Base-by-base conservation (phyloP, 2,329 filamentous ascomycete species). In the Aspergillus quadrilineatus region DNA sequence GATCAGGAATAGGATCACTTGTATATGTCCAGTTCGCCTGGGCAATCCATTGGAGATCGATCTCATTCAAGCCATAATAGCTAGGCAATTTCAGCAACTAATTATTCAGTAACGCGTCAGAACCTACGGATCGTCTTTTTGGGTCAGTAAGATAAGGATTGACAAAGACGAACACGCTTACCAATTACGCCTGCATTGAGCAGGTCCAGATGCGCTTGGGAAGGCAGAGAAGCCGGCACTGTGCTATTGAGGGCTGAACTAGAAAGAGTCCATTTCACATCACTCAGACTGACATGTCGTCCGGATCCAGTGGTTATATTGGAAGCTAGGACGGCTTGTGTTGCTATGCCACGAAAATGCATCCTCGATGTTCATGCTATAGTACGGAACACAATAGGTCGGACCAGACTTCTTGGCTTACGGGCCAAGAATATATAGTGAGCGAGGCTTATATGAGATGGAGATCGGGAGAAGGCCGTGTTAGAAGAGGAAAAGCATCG, bases 1-100 rank as follows among this genome's bases (percentile, higher is more conserved):
- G 62, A 17, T 69, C 73, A 7, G 68, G 43, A 2, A 86, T 69
- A 0, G 72, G 71, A 6, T 69, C 71, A n/a, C 78, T 79, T 0
- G 77, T 80, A 63, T 86, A 87, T 0, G 82, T 87, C 84, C 85
- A 87, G 64, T 86, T 83, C 12, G 73, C 72, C 63, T 76, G 74
- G n/a, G 77, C 76, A 28, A 87, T 75, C 83, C 84, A 87, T 26
- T 83, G 79, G 14, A 84, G 75, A 54, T 85, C 74, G 63, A 85
- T 84, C 62, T 86, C 83, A 57, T 85, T 85, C 1, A 84, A 68
- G 1, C 81, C 83, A 62, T 79, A 78, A 55, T 84, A 80, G 46
- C 77, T 71, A 14, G 6, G 30, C 4, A 36, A 4, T 15, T 6
- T 29, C 52, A 62, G 26, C 56, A 63, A 37, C 29, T 17, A 29